Evolutionary conservation across 345 rosid species (phyloP).

Genomic region (Anacardium occidentale): DNA sequence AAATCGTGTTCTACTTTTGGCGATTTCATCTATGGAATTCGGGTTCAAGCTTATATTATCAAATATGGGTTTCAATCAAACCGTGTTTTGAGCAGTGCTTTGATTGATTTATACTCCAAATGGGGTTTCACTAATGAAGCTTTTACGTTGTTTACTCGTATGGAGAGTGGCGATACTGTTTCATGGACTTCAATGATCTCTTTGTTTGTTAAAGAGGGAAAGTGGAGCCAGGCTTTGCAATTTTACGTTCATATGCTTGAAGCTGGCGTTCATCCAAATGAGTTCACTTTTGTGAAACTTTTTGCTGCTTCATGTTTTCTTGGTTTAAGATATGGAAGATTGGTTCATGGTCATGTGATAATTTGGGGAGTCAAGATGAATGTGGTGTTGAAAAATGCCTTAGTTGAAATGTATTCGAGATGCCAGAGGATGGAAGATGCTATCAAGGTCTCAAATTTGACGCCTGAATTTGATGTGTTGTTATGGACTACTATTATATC

Average conservation of each 20-base stretch:
- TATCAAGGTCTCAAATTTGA: conserved; percentile 39
- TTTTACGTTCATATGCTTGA: conserved; percentile 51
- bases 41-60: conserved; percentile 43
- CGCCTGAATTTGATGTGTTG: conserved; percentile 42
- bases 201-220: conserved; percentile 42
- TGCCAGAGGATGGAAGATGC: conserved; percentile 50
- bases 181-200: conserved; percentile 74
- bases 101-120: conserved; percentile 63
- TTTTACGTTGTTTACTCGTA: conserved; percentile 34
- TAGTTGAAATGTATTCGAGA: conserved; percentile 57
- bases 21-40: conserved; percentile 38
- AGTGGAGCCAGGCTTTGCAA: conserved; percentile 48
- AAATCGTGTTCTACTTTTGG: conserved; percentile 50
- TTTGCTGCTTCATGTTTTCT: conserved; percentile 42
- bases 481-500: conserved; percentile 60
- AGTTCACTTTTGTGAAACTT: conserved; percentile 59
- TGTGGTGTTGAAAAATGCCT: conserved; percentile 60
- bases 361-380: conserved; percentile 46
- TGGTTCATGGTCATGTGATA: conserved; percentile 52
- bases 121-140: conserved; percentile 42
- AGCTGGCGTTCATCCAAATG: conserved; percentile 53
- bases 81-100: conserved; percentile 38
- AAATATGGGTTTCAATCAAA: conserved; percentile 58
- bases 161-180: conserved; percentile 46
- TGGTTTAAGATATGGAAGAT: conserved; percentile 48